phyloP scores from a whole-genome alignment of 495 filamentous ascomycete species.

The Talaromyces thailandensis region DNA sequence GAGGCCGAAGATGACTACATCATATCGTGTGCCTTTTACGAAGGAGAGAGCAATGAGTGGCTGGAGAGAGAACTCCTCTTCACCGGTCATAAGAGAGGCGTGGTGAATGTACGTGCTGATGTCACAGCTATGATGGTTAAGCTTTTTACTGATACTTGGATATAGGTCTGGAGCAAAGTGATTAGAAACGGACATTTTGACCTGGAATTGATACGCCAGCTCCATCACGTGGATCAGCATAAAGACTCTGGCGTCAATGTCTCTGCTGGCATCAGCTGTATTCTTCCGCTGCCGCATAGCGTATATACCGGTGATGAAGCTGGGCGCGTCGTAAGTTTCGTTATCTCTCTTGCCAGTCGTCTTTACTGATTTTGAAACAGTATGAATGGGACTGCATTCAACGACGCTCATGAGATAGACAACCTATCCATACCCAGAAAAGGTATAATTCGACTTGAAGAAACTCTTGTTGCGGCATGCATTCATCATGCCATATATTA shows the following conservation, averaged over 20 bases:
- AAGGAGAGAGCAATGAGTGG: constrained; percentile 88
- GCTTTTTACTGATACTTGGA: not conserved
- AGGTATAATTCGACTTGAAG: not conserved
- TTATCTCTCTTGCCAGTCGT: not conserved
- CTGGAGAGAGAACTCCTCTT: constrained; percentile 78
- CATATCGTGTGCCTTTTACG: constrained; percentile 82
- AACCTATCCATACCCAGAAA: not conserved
- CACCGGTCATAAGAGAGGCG: constrained; percentile 75
- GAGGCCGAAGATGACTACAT: constrained; percentile 64
- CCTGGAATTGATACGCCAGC: constrained; percentile 57
- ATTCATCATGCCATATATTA: not conserved
- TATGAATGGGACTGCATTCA: constrained; percentile 89
- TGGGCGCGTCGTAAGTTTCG: constrained; percentile 60
- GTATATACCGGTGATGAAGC: constrained; percentile 93
- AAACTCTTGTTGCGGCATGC: not conserved
- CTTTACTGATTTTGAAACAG: constrained; percentile 33
- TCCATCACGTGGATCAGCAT: constrained; percentile 72
- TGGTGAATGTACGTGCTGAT: constrained; percentile 55
- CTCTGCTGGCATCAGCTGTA: constrained; percentile 77
- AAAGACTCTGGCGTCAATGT: constrained; percentile 67
- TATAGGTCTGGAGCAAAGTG: constrained; percentile 46
- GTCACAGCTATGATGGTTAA: not conserved
- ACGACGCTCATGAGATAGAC: constrained; percentile 19
- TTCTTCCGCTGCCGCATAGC: constrained; percentile 70
- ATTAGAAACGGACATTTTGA: constrained; percentile 44